These are phyloP conservation scores for Penicillium sp. DNA, from an alignment of 2,329 filamentous ascomycete species.

Conservation along the genomic window DNA sequence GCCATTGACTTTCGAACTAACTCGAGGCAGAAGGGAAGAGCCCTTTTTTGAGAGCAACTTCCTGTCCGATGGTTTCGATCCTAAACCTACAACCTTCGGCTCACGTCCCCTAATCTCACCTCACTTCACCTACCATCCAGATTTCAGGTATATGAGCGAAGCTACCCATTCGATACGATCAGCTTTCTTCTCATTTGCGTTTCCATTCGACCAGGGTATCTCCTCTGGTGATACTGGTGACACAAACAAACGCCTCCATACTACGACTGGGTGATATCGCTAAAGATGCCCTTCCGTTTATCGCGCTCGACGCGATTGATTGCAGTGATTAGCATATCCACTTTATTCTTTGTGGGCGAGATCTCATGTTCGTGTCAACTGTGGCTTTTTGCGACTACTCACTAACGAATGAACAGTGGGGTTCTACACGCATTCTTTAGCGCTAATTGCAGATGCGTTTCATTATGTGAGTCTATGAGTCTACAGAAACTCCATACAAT, in stretches of 20 bases:
- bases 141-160: no score
- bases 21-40: not conserved
- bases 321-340: slow-evolving; percentile 36
- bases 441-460: slow-evolving; percentile 76
- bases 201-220: no score
- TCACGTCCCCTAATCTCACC: no score
- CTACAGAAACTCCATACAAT: not conserved
- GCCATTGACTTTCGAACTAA: not conserved
- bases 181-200: not conserved
- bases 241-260: not conserved
- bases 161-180: not conserved
- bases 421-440: slow-evolving; percentile 72
- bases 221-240: not conserved
- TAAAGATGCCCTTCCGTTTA: slow-evolving; percentile 30
- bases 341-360: slow-evolving; percentile 37
- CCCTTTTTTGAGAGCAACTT: not conserved
- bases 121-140: no score
- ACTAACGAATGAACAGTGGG: slow-evolving; percentile 56
- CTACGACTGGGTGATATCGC: no score
- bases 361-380: slow-evolving; percentile 30
- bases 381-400: not conserved
- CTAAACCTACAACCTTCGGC: not conserved
- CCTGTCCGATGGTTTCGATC: not conserved
- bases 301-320: slow-evolving; percentile 36
- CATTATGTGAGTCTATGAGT: slow-evolving; percentile 71